Base-by-base conservation (phyloP, 306 rosid genomes). In the Vigna hirtella region DNA sequence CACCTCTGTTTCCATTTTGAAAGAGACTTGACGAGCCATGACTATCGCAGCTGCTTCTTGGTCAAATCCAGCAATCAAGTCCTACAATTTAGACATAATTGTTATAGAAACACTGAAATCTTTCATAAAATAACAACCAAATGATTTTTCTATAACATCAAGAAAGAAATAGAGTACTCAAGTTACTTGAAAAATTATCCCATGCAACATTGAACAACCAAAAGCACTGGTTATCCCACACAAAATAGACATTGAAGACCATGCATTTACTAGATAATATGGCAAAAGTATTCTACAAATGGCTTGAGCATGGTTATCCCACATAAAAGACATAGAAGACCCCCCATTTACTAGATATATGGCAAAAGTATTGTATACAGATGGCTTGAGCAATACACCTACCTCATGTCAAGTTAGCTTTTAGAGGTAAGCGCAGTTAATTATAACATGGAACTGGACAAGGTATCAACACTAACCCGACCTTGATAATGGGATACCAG, bases 21-120 rank as follows among this genome's bases (percentile, higher is more conserved):
- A 95, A 71, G 99, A 91, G 71, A 95, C 99, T 52, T 91, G 90
- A 55, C 99, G 94, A 64, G 99, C 99, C 98, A 93, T 90, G 80
- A 95, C 94, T 80, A 85, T 96, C 36, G 95, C 97, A 81, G 99
- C 99, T 49, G 99, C 99, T 93, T 95, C 99, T 90, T 95, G 99
- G 88, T 95, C 99, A 89, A 95, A 95, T 66, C 99, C 99, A 83
- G 99, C 90, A 85, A 88, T 82, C 96, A 95, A 87, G 42, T 95
- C 99, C 99, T 95, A 66, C 18, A 76, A 69, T 81, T 63, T 66
- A 50, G 66, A 65, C 48, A 82, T 45, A 50, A 34, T 69, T 42
- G 56, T 38, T 64, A 48, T 64, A 68, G 26, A 63, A 78, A 59
- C 63, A 76, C 5, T 32, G 62, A 77, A 43, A 61, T 51, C 59